A percentile compares a stretch with the other conserved stretches of the same genome.
Evolutionary conservation across 108 stramenopile species (phyloP).

Genomic region (Skeletonema marinoi): DNA sequence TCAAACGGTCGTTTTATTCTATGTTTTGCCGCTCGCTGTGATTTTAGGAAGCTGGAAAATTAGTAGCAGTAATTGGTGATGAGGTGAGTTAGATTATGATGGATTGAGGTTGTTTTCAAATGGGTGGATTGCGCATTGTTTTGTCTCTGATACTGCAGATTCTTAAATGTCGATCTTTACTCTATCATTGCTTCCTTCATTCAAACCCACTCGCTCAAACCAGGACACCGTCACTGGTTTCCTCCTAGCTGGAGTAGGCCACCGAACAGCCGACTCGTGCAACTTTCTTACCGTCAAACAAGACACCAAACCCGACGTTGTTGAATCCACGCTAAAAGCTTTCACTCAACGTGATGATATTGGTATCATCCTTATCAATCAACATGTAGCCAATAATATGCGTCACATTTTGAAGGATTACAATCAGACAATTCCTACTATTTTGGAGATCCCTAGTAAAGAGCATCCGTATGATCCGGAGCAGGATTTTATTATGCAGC

Average conservation of each 20-base stretch:
- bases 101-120: background rate
- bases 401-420: constrained; percentile 97
- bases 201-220: background rate
- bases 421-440: constrained; percentile 95
- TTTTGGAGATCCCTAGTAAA: constrained; percentile 98
- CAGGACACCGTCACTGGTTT: constrained; percentile 99
- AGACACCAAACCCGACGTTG: constrained; percentile 73
- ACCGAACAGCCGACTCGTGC: constrained; percentile 90
- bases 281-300: constrained; percentile 97
- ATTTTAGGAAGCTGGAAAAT: constrained; percentile 85
- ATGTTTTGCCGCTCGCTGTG: background rate
- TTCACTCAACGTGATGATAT: constrained; percentile 91
- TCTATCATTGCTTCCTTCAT: background rate
- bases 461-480: constrained; percentile 97
- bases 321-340: constrained; percentile 82
- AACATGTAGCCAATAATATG: constrained; percentile 96
- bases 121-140: background rate
- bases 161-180: background rate
- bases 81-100: constrained; percentile 61
- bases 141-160: background rate
- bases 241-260: constrained; percentile 96
- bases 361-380: constrained; percentile 98
- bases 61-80: constrained; percentile 92
- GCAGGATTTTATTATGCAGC: constrained; percentile 99
- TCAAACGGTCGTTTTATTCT: background rate